Conservation (phyloP, 2,329 filamentous ascomycete genomes). For the Hysterium pulicare region DNA sequence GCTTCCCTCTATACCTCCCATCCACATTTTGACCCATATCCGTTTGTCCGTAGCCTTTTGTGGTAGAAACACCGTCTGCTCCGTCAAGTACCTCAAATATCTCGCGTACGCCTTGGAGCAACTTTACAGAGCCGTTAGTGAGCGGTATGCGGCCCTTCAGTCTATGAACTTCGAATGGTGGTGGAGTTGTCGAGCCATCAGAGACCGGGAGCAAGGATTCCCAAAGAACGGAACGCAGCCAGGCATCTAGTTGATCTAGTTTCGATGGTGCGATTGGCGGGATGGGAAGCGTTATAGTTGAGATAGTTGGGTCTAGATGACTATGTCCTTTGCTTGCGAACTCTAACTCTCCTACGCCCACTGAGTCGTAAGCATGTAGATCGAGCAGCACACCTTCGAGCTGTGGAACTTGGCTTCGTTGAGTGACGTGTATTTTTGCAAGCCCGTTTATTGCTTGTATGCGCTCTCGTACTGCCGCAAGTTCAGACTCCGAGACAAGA, state of each 20-base stretch:
- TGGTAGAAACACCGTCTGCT: constrained; percentile 6
- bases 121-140: constrained; percentile 61
- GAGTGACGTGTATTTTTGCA: constrained; percentile 78
- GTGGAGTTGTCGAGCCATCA: constrained; percentile 4
- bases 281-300: constrained; percentile 71
- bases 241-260: constrained; percentile 67
- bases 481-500: constrained; percentile 67
- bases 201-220: constrained; percentile 59
- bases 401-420: constrained; percentile 73
- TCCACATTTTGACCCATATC: not conserved
- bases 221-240: constrained; percentile 84
- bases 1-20: constrained; percentile 10
- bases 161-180: constrained; percentile 75
- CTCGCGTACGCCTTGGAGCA: constrained; percentile 89
- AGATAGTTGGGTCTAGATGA: constrained; percentile 85
- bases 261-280: constrained; percentile 57
- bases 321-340: constrained; percentile 76
- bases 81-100: constrained; percentile 85
- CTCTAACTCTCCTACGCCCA: constrained; percentile 62
- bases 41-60: not conserved
- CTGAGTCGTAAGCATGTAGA: constrained; percentile 85
- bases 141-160: constrained; percentile 76
- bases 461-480: constrained; percentile 66
- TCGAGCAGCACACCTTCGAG: constrained; percentile 86
- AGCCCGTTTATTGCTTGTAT: constrained; percentile 85